A percentile compares a stretch with the other conserved stretches of the same genome.
These are phyloP conservation scores for Termitomyces sp. DNA, from an alignment of 768 basidiomycete genomes.

Conservation along the genomic window DNA sequence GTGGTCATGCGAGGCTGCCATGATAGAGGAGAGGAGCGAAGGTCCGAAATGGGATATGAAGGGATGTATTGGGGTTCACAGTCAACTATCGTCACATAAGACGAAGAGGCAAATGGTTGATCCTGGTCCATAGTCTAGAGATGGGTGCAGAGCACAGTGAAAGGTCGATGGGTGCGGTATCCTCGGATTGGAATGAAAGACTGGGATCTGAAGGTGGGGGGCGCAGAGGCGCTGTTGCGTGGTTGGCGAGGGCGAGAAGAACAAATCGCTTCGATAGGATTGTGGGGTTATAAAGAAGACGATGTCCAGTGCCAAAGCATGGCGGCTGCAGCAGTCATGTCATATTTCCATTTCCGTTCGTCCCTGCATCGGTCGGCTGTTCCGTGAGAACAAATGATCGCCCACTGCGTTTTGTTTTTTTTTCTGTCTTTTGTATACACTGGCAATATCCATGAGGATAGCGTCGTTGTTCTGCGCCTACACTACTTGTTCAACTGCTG, in stretches of 20 bases:
- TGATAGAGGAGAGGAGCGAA: conserved; percentile 29
- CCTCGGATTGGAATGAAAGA: conserved; percentile 1
- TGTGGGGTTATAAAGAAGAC: conserved; percentile 17
- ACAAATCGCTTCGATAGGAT: conserved; percentile 13
- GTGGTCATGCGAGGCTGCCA: background rate
- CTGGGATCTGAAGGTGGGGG: background rate
- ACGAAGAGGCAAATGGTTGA: conserved; percentile 12
- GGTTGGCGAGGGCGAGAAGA: conserved; percentile 5
- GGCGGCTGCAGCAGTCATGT: conserved; percentile 20
- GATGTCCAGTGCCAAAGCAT: conserved; percentile 26
- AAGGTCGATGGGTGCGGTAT: background rate
- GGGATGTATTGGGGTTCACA: conserved; percentile 18
- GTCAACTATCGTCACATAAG: conserved; percentile 12
- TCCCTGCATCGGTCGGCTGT: conserved; percentile 18
- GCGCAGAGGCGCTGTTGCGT: background rate
- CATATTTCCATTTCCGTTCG: conserved; percentile 34
- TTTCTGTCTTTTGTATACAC: background rate
- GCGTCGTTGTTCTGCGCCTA: background rate
- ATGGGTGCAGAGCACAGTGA: conserved; percentile 9
- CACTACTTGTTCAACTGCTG: background rate
- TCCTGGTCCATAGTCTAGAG: conserved; percentile 1
- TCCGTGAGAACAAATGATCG: conserved; percentile 16
- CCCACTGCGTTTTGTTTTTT: conserved; percentile 6
- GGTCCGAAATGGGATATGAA: conserved; percentile 34
- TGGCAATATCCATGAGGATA: background rate